Evolutionary conservation across 2,329 filamentous ascomycete genomes (phyloP).

Genomic region (Aciculosporium take): DNA sequence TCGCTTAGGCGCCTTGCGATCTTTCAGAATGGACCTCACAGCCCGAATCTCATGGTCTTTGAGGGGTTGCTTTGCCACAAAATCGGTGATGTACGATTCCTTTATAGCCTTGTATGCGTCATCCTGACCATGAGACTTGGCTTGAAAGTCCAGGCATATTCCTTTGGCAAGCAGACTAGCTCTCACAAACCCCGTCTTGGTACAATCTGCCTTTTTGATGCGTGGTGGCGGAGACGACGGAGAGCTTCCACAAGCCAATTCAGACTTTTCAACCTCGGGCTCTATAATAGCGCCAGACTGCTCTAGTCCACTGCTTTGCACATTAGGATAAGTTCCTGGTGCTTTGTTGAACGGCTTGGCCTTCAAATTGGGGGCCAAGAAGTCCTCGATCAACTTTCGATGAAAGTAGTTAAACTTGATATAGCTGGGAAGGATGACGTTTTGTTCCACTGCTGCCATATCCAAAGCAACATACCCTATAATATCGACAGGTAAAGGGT

Average conservation of each 20-base stretch:
- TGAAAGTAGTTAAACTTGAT: conserved; percentile 13
- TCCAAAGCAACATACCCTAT: conserved; percentile 16
- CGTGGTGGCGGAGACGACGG: not conserved
- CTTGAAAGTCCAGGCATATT: conserved; percentile 9
- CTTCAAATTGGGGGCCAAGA: conserved; percentile 11
- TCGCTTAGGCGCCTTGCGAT: conserved; percentile 15
- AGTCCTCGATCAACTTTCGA: conserved; percentile 11
- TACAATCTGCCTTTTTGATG: conserved; percentile 2
- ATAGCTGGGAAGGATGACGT: conserved; percentile 17
- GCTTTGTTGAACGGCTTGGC: conserved; percentile 8
- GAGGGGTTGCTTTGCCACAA: conserved; percentile 11
- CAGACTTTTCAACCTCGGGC: not conserved
- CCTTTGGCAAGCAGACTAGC: conserved; percentile 5
- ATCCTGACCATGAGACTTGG: conserved; percentile 10
- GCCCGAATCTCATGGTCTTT: conserved; percentile 9
- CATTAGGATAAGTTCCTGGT: conserved; percentile 16
- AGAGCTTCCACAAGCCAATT: not conserved
- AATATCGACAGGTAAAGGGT: conserved; percentile 12
- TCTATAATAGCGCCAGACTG: not conserved
- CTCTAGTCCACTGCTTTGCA: conserved; percentile 5
- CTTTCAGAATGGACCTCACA: conserved; percentile 17
- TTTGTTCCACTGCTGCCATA: conserved; percentile 15
- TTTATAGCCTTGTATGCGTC: conserved; percentile 11
- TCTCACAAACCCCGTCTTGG: conserved; percentile 7
- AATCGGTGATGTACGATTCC: conserved; percentile 10